Evolutionary conservation across 2,329 filamentous ascomycete genomes (phyloP).

Genomic region (Raffaelea albimanens): DNA sequence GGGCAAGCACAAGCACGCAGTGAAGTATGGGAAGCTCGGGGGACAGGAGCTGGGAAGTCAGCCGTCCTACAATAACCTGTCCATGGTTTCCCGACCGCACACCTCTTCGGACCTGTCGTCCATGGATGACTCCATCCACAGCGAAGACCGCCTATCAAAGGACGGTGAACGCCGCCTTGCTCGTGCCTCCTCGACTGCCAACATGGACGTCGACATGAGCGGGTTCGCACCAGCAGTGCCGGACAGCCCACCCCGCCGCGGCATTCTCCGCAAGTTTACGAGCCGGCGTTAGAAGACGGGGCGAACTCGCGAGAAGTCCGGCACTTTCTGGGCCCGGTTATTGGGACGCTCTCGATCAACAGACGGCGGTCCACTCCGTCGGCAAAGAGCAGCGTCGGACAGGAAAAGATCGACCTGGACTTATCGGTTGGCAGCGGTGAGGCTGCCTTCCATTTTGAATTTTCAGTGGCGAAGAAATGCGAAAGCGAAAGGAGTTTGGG

Average conservation of each 20-base stretch:
- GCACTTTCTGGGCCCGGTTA: too few species aligned
- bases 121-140: constrained; percentile 32
- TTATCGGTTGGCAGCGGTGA: neutral
- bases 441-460: neutral
- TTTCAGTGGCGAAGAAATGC: neutral
- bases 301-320: too few species aligned
- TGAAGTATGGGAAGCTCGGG: constrained; percentile 35
- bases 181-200: neutral
- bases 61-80: constrained; percentile 5
- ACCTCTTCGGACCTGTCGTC: neutral
- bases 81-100: constrained; percentile 7
- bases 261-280: constrained; percentile 11
- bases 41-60: constrained; percentile 14
- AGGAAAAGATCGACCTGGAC: neutral
- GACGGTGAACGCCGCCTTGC: constrained; percentile 2
- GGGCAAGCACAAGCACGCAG: constrained; percentile 34
- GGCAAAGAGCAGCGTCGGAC: neutral
- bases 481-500: neutral
- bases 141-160: constrained; percentile 17
- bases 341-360: neutral
- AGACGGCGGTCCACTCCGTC: neutral
- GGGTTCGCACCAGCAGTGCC: neutral
- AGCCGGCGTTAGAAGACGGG: constrained; percentile 3
- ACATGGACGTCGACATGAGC: neutral
- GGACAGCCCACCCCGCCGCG: neutral